Evolutionary conservation across 441 rosid species (phyloP).

Genomic region (Erodium moschatum): DNA sequence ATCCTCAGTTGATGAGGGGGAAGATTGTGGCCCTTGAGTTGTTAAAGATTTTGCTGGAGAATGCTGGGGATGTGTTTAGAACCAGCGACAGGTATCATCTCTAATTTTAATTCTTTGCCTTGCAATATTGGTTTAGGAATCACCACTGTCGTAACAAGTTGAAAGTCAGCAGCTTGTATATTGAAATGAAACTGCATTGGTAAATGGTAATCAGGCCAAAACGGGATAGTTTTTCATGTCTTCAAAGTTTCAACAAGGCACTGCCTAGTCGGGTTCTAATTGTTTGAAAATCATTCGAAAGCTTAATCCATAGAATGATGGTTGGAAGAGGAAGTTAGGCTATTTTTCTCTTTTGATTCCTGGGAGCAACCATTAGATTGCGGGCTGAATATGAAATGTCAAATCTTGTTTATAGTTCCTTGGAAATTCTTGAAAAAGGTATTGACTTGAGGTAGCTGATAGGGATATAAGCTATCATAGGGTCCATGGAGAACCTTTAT

Average conservation of each 20-base stretch:
- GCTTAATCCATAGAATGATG: background rate
- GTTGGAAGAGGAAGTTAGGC: background rate
- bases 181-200: background rate
- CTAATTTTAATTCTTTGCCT: background rate
- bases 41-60: slow-evolving; percentile 92
- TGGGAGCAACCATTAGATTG: background rate
- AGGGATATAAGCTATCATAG: background rate
- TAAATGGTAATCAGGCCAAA: background rate
- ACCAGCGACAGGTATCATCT: slow-evolving; percentile 79
- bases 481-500: background rate
- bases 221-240: too few species aligned
- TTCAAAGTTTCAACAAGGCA: background rate
- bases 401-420: background rate
- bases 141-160: background rate
- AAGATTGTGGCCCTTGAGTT: slow-evolving; percentile 94
- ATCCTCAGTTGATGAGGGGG: slow-evolving; percentile 89
- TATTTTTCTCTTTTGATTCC: background rate
- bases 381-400: background rate
- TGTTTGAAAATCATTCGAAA: slow-evolving; percentile 1
- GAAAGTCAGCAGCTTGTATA: background rate
- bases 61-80: slow-evolving; percentile 95
- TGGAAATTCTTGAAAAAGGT: background rate
- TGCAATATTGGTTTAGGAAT: background rate
- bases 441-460: background rate
- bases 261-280: background rate